Conservation (phyloP, 345 rosid species). For the Brassica incana region DNA sequence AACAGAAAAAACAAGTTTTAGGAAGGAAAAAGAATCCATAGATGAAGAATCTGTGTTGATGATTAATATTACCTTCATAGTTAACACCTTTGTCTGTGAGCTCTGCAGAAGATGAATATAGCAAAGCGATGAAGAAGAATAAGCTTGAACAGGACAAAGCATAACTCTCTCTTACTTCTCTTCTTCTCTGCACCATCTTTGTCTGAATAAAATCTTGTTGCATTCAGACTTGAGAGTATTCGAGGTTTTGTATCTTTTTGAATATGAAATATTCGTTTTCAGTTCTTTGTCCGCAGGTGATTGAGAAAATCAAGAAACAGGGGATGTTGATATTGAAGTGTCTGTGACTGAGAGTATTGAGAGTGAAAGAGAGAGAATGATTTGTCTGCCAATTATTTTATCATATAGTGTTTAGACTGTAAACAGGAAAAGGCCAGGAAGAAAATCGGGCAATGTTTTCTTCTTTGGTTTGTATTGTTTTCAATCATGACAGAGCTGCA, state of each 20-base stretch:
- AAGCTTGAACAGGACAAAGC: slow-evolving; percentile 36
- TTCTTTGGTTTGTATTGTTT: slow-evolving; percentile 18
- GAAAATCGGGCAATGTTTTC: slow-evolving; percentile 13
- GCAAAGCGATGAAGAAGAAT: slow-evolving; percentile 37
- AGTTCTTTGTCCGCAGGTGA: slow-evolving; percentile 17
- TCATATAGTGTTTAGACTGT: slow-evolving; percentile 28
- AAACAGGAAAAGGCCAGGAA: slow-evolving; percentile 26
- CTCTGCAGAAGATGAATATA: slow-evolving; percentile 53
- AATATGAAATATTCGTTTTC: slow-evolving; percentile 11
- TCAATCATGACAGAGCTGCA: slow-evolving; percentile 11
- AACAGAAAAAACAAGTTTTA: neutral
- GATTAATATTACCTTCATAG: slow-evolving; percentile 65
- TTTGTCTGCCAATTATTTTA: slow-evolving; percentile 38
- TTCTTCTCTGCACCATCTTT: slow-evolving; percentile 41
- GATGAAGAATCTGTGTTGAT: neutral
- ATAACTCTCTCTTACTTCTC: slow-evolving; percentile 21
- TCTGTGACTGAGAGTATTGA: slow-evolving; percentile 20
- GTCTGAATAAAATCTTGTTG: slow-evolving; percentile 19
- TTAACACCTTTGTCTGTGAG: slow-evolving; percentile 82
- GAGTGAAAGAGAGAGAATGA: slow-evolving; percentile 17
- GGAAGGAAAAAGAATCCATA: neutral
- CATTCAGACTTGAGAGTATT: slow-evolving; percentile 1
- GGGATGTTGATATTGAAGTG: slow-evolving; percentile 24
- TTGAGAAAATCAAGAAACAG: slow-evolving; percentile 22
- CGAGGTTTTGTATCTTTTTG: slow-evolving; percentile 4